Percentiles rank a stretch among this genome's conserved stretches.
Evolutionary conservation across 2,329 filamentous ascomycete species (phyloP).

Genomic region (Fusarium floridanum): DNA sequence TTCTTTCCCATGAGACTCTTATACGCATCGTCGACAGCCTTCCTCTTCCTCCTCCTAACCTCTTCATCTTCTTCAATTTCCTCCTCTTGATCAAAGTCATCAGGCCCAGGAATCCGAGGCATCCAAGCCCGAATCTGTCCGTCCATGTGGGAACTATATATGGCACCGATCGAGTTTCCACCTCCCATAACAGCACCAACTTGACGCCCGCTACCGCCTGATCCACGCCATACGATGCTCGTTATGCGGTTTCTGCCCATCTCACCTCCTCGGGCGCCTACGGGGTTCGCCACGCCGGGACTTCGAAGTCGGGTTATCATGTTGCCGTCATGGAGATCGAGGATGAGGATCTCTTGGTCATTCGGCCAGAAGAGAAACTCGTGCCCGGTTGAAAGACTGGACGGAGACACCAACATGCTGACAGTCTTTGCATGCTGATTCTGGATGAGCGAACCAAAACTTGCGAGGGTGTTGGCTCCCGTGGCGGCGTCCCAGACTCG

Average conservation of each 20-base stretch:
- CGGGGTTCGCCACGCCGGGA: conserved; percentile 66
- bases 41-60: conserved; percentile 73
- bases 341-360: conserved; percentile 81
- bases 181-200: conserved; percentile 73
- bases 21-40: conserved; percentile 84
- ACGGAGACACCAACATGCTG: conserved; percentile 74
- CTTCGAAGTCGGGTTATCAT: conserved; percentile 78
- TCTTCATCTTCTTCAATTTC: conserved; percentile 58
- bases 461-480: conserved; percentile 88
- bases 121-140: conserved; percentile 87
- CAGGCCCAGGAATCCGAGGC: conserved; percentile 67
- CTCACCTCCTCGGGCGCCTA: conserved; percentile 58
- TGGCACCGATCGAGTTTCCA: conserved; percentile 62
- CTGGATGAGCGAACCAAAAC: conserved; percentile 85
- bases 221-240: conserved; percentile 78
- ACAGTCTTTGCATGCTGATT: conserved; percentile 76
- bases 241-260: conserved; percentile 78
- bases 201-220: conserved; percentile 69
- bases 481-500: conserved; percentile 87
- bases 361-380: conserved; percentile 87
- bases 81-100: conserved; percentile 63
- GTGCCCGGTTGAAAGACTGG: conserved; percentile 65
- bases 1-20: conserved; percentile 79
- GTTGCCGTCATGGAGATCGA: conserved; percentile 83
- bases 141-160: conserved; percentile 88